These are phyloP conservation scores for Boletus edulis DNA, from an alignment of 768 basidiomycete species.

Conservation along the genomic window DNA sequence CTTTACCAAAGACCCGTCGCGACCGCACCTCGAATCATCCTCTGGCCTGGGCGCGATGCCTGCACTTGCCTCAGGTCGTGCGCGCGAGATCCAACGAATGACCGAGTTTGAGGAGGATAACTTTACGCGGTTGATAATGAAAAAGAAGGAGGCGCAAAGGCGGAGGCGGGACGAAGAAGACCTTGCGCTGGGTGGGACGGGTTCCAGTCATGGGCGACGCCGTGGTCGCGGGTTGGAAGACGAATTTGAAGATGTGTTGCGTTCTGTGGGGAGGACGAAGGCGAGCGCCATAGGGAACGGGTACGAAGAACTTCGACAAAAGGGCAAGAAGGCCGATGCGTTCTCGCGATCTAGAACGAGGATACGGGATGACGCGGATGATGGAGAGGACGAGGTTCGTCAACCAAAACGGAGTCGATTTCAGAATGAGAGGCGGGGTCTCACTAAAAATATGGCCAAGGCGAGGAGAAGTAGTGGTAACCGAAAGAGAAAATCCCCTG, in stretches of 20 bases:
- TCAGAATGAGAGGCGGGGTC: slow-evolving; percentile 40
- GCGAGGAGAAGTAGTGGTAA: slow-evolving; percentile 1
- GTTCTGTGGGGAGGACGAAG: slow-evolving; percentile 49
- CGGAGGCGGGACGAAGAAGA: slow-evolving; percentile 82
- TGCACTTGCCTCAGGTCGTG: slow-evolving; percentile 57
- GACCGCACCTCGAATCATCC: slow-evolving; percentile 69
- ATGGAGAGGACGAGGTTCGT: slow-evolving; percentile 29
- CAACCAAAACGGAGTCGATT: slow-evolving; percentile 40
- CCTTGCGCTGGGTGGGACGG: slow-evolving; percentile 77
- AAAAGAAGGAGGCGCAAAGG: slow-evolving; percentile 77
- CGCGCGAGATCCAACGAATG: slow-evolving; percentile 75
- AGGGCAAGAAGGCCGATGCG: slow-evolving; percentile 59
- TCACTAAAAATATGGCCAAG: slow-evolving; percentile 30
- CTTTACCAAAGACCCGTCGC: slow-evolving; percentile 50
- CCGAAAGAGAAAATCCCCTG: neutral
- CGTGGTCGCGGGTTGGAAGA: slow-evolving; percentile 74
- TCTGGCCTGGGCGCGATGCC: slow-evolving; percentile 68
- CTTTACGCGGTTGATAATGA: slow-evolving; percentile 86
- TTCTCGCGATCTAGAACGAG: slow-evolving; percentile 56
- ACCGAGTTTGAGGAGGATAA: slow-evolving; percentile 93
- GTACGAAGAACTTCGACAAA: slow-evolving; percentile 75
- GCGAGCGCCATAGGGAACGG: slow-evolving; percentile 57
- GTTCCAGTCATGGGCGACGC: slow-evolving; percentile 51
- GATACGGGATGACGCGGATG: slow-evolving; percentile 23
- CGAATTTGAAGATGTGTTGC: slow-evolving; percentile 81